Conservation (phyloP, 176 grass and related monocot genomes). For the Oryza nivara region DNA sequence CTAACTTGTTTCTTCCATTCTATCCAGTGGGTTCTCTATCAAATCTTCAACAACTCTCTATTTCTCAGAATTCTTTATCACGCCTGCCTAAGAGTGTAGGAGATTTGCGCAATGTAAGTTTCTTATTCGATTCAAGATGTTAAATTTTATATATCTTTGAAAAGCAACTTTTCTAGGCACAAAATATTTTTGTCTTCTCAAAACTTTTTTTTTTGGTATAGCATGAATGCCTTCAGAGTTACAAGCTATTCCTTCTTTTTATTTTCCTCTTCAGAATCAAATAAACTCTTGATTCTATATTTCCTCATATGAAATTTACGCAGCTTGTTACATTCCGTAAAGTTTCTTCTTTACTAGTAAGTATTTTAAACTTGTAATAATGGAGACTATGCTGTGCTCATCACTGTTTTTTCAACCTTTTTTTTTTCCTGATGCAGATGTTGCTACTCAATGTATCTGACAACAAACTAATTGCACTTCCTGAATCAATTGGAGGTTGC, state of each 20-base stretch:
- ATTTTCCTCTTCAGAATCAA: constrained; percentile 20
- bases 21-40: constrained; percentile 83
- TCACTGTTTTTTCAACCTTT: neutral
- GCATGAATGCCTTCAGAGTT: neutral
- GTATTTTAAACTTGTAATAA: neutral
- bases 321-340: constrained; percentile 2
- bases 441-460: constrained; percentile 81
- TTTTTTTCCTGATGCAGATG: constrained; percentile 63
- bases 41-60: constrained; percentile 76
- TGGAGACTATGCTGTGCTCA: constrained; percentile 8
- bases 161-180: neutral
- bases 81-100: constrained; percentile 79
- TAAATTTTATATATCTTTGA: constrained; percentile 23
- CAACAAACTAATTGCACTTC: constrained; percentile 86
- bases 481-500: constrained; percentile 88
- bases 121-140: constrained; percentile 28
- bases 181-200: neutral
- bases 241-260: neutral
- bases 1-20: constrained; percentile 40
- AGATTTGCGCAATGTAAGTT: constrained; percentile 78
- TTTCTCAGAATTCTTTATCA: constrained; percentile 77
- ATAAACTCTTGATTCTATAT: constrained; percentile 22
- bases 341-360: constrained; percentile 8
- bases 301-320: constrained; percentile 19
- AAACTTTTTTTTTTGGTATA: neutral